A percentile compares a stretch with the other conserved stretches of the same genome.
Evolutionary conservation across 306 rosid species (phyloP).

Genomic region (Carpinus viminea): DNA sequence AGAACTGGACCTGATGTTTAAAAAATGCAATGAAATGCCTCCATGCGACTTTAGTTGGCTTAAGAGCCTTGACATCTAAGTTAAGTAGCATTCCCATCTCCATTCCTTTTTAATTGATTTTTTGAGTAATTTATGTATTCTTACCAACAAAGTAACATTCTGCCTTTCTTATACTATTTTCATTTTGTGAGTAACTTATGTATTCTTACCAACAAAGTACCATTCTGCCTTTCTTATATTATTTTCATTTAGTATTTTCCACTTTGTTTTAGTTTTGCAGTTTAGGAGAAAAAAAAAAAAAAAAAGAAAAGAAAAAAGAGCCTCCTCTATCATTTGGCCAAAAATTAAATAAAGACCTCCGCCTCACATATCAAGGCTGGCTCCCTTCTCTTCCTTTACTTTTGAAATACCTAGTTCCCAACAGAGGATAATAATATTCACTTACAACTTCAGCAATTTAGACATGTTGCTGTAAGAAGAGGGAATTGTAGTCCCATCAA

Average conservation of each 20-base stretch:
- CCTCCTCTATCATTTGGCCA: neutral
- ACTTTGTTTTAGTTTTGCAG: too few species aligned
- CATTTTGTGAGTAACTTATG: too few species aligned
- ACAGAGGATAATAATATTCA: conserved; percentile 16
- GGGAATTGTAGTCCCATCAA: conserved; percentile 43
- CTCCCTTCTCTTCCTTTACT: neutral
- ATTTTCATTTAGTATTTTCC: too few species aligned
- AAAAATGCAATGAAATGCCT: neutral
- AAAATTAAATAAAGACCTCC: neutral
- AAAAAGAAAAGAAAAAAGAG: neutral
- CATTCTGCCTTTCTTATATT: too few species aligned
- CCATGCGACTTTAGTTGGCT: neutral
- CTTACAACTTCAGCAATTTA: conserved; percentile 49
- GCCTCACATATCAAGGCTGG: conserved; percentile 7
- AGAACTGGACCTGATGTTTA: neutral
- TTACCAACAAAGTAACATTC: too few species aligned
- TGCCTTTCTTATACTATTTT: too few species aligned
- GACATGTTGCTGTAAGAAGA: conserved; percentile 38
- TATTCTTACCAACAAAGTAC: too few species aligned
- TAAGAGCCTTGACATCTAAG: neutral
- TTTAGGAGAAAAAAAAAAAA: too few species aligned
- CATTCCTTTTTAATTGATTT: neutral
- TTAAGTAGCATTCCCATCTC: neutral
- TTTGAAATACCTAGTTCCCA: neutral
- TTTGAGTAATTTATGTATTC: neutral